Evolutionary conservation across 2,329 filamentous ascomycete genomes (phyloP).

Genomic region (Talaromyces sp.): DNA sequence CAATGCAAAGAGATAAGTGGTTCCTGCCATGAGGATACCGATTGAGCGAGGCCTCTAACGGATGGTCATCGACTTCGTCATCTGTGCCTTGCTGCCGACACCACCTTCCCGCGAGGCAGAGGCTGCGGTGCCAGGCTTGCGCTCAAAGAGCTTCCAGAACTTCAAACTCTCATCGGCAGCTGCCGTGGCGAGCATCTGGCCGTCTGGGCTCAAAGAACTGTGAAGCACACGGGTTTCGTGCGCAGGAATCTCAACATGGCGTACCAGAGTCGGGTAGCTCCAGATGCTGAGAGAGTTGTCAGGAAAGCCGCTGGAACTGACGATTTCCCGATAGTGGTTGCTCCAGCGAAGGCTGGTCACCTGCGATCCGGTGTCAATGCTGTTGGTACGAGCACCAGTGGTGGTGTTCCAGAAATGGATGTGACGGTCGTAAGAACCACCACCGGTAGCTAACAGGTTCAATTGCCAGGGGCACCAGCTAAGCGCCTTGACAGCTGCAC

Average conservation of each 20-base stretch:
- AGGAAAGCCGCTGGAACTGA: constrained; percentile 96
- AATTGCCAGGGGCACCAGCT: constrained; percentile 99
- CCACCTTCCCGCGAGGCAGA: constrained; percentile 59
- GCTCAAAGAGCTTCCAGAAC: constrained; percentile 99
- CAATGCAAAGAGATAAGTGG: background rate
- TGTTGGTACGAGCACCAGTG: constrained; percentile 94
- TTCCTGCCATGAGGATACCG: background rate
- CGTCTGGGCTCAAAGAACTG: constrained; percentile 93
- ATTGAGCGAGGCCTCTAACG: constrained; percentile 49
- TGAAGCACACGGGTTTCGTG: constrained; percentile 96
- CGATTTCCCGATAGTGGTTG: constrained; percentile 94
- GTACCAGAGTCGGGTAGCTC: constrained; percentile 95
- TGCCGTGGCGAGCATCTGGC: constrained; percentile 95
- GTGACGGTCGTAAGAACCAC: constrained; percentile 92
- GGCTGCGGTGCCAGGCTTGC: constrained; percentile 74
- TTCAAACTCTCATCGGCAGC: constrained; percentile 95
- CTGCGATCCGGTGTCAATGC: constrained; percentile 96
- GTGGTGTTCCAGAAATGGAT: constrained; percentile 99
- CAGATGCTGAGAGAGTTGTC: constrained; percentile 98
- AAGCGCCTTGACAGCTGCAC: constrained; percentile 95
- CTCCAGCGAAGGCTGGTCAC: constrained; percentile 96
- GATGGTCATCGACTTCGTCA: constrained; percentile 94
- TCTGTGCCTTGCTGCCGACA: constrained; percentile 71
- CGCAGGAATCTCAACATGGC: constrained; percentile 95
- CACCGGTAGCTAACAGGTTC: constrained; percentile 93